A percentile compares a stretch with the other conserved stretches of the same genome.
phyloP scores from a whole-genome alignment of 495 filamentous ascomycete species.

The Aspergillus indologenus region DNA sequence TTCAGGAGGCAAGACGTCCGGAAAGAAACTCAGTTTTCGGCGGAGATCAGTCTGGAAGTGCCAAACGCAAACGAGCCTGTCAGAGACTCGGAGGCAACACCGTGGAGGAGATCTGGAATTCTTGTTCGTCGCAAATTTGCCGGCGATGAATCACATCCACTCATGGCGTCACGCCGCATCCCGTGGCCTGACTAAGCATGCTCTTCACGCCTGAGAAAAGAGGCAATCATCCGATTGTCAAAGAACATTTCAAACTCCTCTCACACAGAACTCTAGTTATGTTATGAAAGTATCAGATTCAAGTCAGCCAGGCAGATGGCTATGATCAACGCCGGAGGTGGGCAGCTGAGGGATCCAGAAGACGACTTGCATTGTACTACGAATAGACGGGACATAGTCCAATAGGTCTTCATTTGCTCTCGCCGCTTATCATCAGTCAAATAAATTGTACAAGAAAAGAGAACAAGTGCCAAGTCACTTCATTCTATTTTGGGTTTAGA shows the following conservation, averaged over 20 bases:
- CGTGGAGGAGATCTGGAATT: conserved; percentile 30
- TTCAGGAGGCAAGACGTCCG: neutral
- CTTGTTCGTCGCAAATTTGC: conserved; percentile 12
- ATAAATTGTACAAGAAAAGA: neutral
- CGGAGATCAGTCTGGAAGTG: conserved; percentile 18
- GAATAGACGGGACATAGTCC: neutral
- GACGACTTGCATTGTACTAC: too few species aligned
- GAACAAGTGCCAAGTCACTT: neutral
- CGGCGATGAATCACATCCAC: conserved; percentile 30
- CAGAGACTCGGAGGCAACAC: conserved; percentile 25
- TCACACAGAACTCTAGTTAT: too few species aligned
- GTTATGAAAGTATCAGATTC: too few species aligned
- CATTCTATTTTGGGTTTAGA: conserved; percentile 17
- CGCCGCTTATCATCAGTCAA: too few species aligned
- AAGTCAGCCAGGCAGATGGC: too few species aligned
- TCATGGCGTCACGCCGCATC: conserved; percentile 22
- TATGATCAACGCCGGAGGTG: too few species aligned
- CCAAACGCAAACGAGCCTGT: conserved; percentile 27
- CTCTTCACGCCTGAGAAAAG: neutral
- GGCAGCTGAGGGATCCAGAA: too few species aligned
- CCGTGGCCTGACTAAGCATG: conserved; percentile 18
- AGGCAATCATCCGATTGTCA: too few species aligned
- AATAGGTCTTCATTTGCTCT: too few species aligned
- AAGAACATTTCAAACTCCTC: too few species aligned
- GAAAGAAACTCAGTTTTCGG: conserved; percentile 7